phyloP scores from a whole-genome alignment of 2,329 filamentous ascomycete species.

The Cladosporium sp. region DNA sequence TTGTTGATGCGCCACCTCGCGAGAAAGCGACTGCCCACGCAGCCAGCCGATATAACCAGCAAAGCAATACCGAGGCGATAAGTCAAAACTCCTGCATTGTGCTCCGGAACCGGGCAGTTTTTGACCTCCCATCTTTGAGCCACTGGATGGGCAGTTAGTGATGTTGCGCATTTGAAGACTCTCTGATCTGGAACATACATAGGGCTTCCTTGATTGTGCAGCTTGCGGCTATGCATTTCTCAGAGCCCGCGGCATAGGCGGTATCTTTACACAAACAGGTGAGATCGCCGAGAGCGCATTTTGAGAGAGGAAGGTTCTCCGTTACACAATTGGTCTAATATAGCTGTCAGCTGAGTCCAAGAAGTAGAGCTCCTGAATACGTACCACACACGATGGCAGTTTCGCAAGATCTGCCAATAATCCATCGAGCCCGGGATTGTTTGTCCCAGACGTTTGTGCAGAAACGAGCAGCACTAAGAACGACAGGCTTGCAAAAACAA shows the following conservation, averaged over 20 bases:
- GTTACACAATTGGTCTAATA: not conserved
- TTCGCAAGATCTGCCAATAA: not conserved
- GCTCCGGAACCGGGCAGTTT: not conserved
- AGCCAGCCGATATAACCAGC: not conserved
- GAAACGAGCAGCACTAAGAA: not conserved
- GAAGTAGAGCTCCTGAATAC: not conserved
- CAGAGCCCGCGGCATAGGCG: not conserved
- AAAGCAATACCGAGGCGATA: not conserved
- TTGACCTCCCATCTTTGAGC: not conserved
- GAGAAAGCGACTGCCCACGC: not conserved
- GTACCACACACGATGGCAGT: conserved; percentile 1
- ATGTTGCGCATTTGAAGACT: not conserved
- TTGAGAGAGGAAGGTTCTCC: not conserved
- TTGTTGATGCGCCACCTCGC: not conserved
- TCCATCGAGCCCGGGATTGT: not conserved
- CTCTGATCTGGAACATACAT: not conserved
- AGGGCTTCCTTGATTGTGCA: conserved; percentile 1
- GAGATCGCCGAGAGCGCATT: not conserved
- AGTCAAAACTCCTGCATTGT: not conserved
- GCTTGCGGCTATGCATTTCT: not conserved
- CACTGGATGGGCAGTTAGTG: not conserved
- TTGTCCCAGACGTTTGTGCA: not conserved
- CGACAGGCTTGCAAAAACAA: not conserved
- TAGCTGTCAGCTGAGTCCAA: not conserved
- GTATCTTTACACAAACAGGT: not conserved